phyloP scores from a whole-genome alignment of 2,329 filamentous ascomycete species.

The Bretziella fagacearum region DNA sequence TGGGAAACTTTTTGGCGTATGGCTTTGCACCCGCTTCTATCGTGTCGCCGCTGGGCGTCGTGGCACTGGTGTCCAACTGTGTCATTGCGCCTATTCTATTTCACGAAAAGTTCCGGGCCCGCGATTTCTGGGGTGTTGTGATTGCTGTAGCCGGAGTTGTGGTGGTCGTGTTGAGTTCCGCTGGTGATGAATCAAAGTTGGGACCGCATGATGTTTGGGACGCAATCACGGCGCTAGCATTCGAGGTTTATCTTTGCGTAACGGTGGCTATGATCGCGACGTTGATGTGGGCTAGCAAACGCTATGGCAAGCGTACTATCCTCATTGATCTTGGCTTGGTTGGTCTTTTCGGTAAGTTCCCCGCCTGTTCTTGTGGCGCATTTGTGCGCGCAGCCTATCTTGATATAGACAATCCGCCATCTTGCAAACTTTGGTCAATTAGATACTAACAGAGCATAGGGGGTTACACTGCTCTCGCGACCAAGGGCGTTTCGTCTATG shows the following conservation, averaged over 20 bases:
- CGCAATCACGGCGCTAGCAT: constrained; percentile 73
- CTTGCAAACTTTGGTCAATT: constrained; percentile 14
- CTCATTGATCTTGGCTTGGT: constrained; percentile 87
- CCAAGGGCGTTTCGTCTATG: constrained; percentile 90
- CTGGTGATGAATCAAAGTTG: constrained; percentile 74
- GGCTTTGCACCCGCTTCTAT: constrained; percentile 96
- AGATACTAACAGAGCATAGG: constrained; percentile 25
- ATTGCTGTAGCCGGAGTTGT: constrained; percentile 78
- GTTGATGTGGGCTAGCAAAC: constrained; percentile 68
- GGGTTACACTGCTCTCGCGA: constrained; percentile 90
- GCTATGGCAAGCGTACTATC: constrained; percentile 72
- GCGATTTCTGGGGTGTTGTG: constrained; percentile 76
- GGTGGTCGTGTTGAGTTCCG: constrained; percentile 82
- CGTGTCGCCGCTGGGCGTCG: constrained; percentile 90
- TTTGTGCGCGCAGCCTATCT: not conserved
- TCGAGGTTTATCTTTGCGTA: constrained; percentile 75
- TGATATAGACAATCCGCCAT: not conserved
- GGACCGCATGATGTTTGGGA: constrained; percentile 81
- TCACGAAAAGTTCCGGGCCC: constrained; percentile 69
- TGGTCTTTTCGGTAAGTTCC: constrained; percentile 63
- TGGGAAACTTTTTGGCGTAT: constrained; percentile 92
- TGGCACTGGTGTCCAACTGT: constrained; percentile 90
- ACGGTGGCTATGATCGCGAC: constrained; percentile 55
- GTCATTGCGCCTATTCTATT: constrained; percentile 89
- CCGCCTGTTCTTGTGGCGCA: not conserved